Conservation (phyloP, 2,329 filamentous ascomycete species). For the Pseudomassariella vexata region DNA sequence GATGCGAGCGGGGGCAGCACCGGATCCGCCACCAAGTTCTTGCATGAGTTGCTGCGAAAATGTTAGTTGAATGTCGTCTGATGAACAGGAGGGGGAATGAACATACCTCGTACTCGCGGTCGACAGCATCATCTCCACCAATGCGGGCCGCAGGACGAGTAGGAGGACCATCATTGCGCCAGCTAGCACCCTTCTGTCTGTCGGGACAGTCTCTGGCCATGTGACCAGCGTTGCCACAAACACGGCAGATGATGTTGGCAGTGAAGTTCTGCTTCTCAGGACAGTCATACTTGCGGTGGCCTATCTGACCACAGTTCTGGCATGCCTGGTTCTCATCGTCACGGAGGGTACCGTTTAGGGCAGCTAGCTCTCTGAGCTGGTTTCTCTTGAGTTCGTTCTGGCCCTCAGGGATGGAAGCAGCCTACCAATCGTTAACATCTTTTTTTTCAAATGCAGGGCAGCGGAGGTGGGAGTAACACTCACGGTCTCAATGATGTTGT, state of each 20-base stretch:
- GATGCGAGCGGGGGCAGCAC: conserved; percentile 69
- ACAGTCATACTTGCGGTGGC: conserved; percentile 97
- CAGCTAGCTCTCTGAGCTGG: conserved; percentile 93
- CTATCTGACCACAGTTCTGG: conserved; percentile 98
- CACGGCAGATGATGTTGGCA: conserved; percentile 97
- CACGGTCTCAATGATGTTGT: conserved; percentile 98
- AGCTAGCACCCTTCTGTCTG: conserved; percentile 81
- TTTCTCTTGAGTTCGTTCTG: conserved; percentile 99
- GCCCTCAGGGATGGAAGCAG: conserved; percentile 95
- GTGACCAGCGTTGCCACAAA: conserved; percentile 95
- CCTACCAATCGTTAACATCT: conserved; percentile 60
- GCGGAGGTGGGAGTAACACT: conserved; percentile 31
- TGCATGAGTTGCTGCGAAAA: conserved; percentile 80
- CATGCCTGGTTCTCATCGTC: conserved; percentile 99
- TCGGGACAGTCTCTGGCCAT: conserved; percentile 98
- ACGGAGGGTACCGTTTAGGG: conserved; percentile 96
- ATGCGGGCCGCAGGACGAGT: conserved; percentile 57
- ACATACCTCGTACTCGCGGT: conserved; percentile 89
- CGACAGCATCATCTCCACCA: conserved; percentile 75
- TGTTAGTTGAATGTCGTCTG: conserved; percentile 33
- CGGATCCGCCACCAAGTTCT: conserved; percentile 76
- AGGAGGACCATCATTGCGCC: conserved; percentile 68
- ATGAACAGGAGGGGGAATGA: neutral
- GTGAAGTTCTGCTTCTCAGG: conserved; percentile 97
- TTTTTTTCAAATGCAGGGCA: neutral